phyloP scores from a whole-genome alignment of 1,139 yeast genomes.

The Kodamaea ohmeri region DNA sequence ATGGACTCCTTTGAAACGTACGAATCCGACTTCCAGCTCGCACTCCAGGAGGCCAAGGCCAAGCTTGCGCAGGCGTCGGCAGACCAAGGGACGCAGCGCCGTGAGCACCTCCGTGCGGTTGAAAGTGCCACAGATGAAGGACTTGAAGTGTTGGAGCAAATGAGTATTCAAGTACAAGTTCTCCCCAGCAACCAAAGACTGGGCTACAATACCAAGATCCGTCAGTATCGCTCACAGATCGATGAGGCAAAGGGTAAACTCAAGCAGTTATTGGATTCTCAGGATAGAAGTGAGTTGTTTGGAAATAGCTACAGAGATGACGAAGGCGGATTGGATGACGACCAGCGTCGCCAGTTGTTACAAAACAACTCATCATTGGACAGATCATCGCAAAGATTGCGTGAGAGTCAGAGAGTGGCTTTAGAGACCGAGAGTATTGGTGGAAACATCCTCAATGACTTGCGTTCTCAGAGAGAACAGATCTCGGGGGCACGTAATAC shows the following conservation, averaged over 20 bases:
- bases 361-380: constrained; percentile 79
- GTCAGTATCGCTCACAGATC: constrained; percentile 63
- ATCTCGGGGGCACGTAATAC: constrained; percentile 80
- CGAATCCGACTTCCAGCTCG: constrained; percentile 72
- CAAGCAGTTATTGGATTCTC: constrained; percentile 53
- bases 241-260: constrained; percentile 56
- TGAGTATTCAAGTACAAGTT: constrained; percentile 77
- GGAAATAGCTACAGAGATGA: constrained; percentile 49
- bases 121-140: constrained; percentile 77
- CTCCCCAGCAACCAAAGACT: constrained; percentile 71
- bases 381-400: constrained; percentile 75
- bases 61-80: constrained; percentile 59
- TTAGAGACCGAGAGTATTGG: constrained; percentile 91
- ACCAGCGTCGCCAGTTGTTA: constrained; percentile 80
- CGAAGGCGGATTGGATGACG: constrained; percentile 48
- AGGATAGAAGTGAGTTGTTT: constrained; percentile 65
- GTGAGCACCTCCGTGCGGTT: constrained; percentile 52
- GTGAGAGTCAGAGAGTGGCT: constrained; percentile 88
- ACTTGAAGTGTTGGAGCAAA: constrained; percentile 74
- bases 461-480: constrained; percentile 93
- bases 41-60: constrained; percentile 67
- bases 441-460: constrained; percentile 82
- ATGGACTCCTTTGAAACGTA: constrained; percentile 60
- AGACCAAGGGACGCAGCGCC: constrained; percentile 49
- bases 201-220: constrained; percentile 63